Evolutionary conservation across 352 stramenopile genomes (phyloP).

Genomic region (Vaucheria bursata): DNA sequence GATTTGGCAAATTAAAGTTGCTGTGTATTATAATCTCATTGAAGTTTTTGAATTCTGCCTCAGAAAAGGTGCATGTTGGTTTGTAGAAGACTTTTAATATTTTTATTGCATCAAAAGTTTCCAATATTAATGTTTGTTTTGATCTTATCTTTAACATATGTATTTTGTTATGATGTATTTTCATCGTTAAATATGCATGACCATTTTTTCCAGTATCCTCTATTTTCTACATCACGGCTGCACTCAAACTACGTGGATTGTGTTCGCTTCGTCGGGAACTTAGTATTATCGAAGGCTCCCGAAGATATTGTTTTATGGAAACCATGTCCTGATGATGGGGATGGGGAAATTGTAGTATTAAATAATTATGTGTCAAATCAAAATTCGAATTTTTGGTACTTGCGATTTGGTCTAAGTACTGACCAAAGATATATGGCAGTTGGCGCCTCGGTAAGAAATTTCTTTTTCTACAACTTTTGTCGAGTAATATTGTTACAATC

Average conservation of each 20-base stretch:
- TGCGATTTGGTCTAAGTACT: conserved; percentile 58
- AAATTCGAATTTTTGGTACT: conserved; percentile 70
- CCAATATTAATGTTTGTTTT: too few species aligned
- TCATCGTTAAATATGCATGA: too few species aligned
- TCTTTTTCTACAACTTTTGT: too few species aligned
- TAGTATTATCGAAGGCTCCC: conserved; percentile 55
- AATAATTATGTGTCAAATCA: conserved; percentile 69
- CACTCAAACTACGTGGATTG: conserved; percentile 81
- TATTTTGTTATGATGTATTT: too few species aligned
- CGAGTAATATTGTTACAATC: too few species aligned
- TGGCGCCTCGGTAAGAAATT: conserved; percentile 15
- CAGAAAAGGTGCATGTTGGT: too few species aligned
- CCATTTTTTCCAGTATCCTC: conserved; percentile 78
- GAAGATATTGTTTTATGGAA: conserved; percentile 75
- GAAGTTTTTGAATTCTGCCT: too few species aligned
- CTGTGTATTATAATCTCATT: too few species aligned
- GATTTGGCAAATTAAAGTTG: too few species aligned
- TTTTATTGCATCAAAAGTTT: too few species aligned
- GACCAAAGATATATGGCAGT: conserved; percentile 13
- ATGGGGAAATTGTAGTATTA: conserved; percentile 60
- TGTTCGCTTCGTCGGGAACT: conserved; percentile 58
- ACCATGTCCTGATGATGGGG: conserved; percentile 54
- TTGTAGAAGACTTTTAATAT: too few species aligned
- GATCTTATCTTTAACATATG: too few species aligned
- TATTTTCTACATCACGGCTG: conserved; percentile 77